A percentile compares a stretch with the other conserved stretches of the same genome.
These are phyloP conservation scores for Fomitopsis betulina DNA, from an alignment of 1,284 basidiomycete genomes.

Conservation along the genomic window DNA sequence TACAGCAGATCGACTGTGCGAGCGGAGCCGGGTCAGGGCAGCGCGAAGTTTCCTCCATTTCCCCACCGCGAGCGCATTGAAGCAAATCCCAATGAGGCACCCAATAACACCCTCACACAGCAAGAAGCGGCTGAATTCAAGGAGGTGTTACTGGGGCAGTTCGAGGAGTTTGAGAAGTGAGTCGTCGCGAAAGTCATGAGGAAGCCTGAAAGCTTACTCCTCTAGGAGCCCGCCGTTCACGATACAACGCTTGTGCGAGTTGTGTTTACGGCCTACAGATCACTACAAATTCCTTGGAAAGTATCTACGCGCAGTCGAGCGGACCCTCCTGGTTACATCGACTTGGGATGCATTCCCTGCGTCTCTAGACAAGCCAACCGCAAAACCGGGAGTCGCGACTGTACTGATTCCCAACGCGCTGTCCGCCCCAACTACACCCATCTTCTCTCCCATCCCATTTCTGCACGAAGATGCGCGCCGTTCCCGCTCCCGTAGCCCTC, in stretches of 20 bases:
- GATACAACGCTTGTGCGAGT: constrained; percentile 86
- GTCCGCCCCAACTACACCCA: constrained; percentile 65
- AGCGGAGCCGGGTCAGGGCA: constrained; percentile 48
- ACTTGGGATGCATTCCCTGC: constrained; percentile 67
- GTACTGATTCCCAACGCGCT: constrained; percentile 35
- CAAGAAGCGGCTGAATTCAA: constrained; percentile 63
- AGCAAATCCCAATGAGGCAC: constrained; percentile 45
- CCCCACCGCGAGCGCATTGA: constrained; percentile 53
- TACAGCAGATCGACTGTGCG: constrained; percentile 37
- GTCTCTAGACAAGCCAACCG: constrained; percentile 37
- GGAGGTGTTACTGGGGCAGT: constrained; percentile 52
- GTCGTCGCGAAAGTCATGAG: constrained; percentile 17
- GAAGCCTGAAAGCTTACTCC: constrained; percentile 7
- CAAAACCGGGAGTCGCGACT: constrained; percentile 24
- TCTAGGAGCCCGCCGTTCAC: constrained; percentile 80
- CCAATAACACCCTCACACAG: constrained; percentile 57
- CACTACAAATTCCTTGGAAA: constrained; percentile 83
- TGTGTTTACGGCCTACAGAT: constrained; percentile 66
- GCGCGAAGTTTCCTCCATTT: constrained; percentile 78
- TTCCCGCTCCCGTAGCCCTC: constrained; percentile 70
- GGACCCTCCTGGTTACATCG: constrained; percentile 83
- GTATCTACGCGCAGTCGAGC: constrained; percentile 88
- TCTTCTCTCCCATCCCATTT: constrained; percentile 84
- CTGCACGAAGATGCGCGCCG: constrained; percentile 72
- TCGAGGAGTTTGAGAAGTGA: constrained; percentile 78